Evolutionary conservation across 495 filamentous ascomycete species (phyloP), one percentile per base, ranked within the genome.

Genomic region (Tuber microsphaerosporum): DNA sequence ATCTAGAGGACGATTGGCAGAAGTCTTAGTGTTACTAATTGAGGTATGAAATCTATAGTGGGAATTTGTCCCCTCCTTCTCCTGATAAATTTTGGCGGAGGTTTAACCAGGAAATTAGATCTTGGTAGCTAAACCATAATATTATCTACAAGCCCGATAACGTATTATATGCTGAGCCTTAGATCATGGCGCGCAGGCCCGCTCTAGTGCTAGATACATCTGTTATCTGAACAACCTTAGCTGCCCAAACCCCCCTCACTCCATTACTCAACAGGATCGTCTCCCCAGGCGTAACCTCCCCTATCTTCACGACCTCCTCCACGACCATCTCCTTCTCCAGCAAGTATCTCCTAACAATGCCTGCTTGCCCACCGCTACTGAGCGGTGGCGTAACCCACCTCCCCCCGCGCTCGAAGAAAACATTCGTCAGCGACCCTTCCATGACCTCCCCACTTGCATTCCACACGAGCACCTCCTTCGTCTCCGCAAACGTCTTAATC

Each of bases 301-400:
- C 37, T 69, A 22, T 71, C 71, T 5, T 45, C 26, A 83, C 73
- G 17, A 70, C 74, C 41, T 56, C 81, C 65, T 79, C 81, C 42
- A n/a, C 74, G 26, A 77, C 81, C 37, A 82, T 69, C 48, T 86
- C 88, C 74, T 85, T 88, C 74, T 89, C 86, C 71, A 97, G 79
- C 19, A 92, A 89, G 89, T 93, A 97, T 79, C 92, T 87, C 81
- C 94, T 90, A 20, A 89, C 92, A 43, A 92, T 96, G 1, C 94
- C 94, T 34, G 88, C 86, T 81, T 95, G 92, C 1, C 95, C 94
- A 69, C 94, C 94, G 77, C 88, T 88, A 17, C 85, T 84, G 4
- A 89, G 84, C 2, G 84, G 81, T 0, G 91, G 91, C 39, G 91
- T 92, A 0, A 91, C 86, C 92, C 92, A 93, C 76, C 81, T 84